These are phyloP conservation scores for Rutidosis leptorrhynchoides DNA, from an alignment of 129 eudicot species.

Conservation along the genomic window DNA sequence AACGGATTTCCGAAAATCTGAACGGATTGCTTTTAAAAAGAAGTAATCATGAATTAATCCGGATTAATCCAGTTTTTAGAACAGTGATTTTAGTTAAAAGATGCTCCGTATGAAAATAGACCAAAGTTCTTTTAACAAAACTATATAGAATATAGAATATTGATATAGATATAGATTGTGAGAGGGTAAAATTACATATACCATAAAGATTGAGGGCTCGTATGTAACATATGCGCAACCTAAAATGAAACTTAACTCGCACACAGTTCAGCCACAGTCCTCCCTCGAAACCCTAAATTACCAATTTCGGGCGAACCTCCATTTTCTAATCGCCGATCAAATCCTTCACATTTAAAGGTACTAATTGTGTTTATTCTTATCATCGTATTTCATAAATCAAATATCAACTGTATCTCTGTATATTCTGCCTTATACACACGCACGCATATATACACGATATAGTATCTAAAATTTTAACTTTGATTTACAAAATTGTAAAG, in stretches of 20 bases:
- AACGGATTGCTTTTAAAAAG: no score
- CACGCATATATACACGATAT: no score
- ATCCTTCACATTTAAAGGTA: conserved; percentile 15
- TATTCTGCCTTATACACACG: no score
- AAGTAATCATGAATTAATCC: no score
- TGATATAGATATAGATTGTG: no score
- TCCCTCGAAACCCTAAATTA: conserved; percentile 30
- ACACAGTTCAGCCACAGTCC: conserved; percentile 9
- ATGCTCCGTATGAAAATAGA: no score
- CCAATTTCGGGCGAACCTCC: conserved; percentile 23
- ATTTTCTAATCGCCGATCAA: background rate
- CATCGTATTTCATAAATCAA: background rate
- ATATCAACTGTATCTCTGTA: background rate
- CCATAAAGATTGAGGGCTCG: background rate
- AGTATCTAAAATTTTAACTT: no score
- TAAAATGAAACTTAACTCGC: background rate
- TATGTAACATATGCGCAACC: background rate
- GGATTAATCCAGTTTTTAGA: no score
- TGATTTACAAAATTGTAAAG: background rate
- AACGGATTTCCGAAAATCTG: no score
- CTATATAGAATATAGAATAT: no score
- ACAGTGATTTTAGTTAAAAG: no score
- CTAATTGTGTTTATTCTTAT: background rate
- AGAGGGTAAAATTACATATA: background rate
- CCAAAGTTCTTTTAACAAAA: no score